Percentiles rank a stretch among this genome's conserved stretches.
phyloP scores from a whole-genome alignment of 208 protist species.

The Leishmania gerbilli region DNA sequence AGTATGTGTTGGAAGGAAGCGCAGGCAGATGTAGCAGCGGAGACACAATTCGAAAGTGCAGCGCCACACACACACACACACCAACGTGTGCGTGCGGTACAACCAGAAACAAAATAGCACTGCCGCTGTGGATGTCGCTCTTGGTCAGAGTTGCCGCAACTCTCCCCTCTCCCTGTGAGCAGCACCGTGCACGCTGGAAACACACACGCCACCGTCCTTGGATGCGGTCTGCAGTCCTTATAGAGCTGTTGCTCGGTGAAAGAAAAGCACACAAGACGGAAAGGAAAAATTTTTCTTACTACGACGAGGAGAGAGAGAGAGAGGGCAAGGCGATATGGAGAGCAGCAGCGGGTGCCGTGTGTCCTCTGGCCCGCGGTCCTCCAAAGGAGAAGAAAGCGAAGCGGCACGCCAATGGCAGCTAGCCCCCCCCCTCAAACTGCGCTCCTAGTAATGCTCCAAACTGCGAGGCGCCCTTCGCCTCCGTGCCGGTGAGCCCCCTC shows the following conservation, averaged over 20 bases:
- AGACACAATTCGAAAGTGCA: not conserved
- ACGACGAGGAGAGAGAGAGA: not conserved
- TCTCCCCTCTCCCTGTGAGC: not conserved
- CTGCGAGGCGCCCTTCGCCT: not conserved
- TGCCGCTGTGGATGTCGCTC: not conserved
- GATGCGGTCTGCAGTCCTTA: not conserved
- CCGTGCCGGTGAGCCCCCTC: not conserved
- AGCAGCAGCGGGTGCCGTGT: not conserved
- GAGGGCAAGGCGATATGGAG: not conserved
- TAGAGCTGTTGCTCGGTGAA: not conserved
- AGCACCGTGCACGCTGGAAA: not conserved
- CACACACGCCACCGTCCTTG: not conserved
- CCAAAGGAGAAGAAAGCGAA: not conserved
- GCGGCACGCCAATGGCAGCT: not conserved
- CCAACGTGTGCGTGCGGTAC: not conserved
- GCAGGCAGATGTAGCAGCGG: not conserved
- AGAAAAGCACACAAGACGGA: not conserved
- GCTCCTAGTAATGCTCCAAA: not conserved
- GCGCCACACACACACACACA: not conserved
- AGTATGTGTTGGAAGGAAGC: not conserved
- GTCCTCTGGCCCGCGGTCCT: not conserved
- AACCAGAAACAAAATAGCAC: not conserved
- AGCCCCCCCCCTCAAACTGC: not conserved
- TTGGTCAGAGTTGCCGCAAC: not conserved
- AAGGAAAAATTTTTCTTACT: not conserved